These are phyloP conservation scores for Globisporangium recalcitrans DNA, from an alignment of 352 stramenopile genomes.

Conservation along the genomic window DNA sequence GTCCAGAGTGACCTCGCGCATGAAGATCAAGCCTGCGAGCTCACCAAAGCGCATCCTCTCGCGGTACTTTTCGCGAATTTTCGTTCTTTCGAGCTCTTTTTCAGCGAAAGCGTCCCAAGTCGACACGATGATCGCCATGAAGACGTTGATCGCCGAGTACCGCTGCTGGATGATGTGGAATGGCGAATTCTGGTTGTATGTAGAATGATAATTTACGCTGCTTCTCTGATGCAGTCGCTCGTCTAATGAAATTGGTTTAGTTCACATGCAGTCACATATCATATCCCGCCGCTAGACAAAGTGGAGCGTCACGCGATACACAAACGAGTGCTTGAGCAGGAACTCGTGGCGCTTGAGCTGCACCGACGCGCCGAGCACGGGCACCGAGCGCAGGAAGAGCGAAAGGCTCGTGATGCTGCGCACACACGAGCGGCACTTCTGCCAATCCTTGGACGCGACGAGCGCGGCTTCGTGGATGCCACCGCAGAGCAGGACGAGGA, in stretches of 20 bases:
- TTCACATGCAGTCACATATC: slow-evolving; percentile 1
- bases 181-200: background rate
- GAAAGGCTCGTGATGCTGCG: slow-evolving; percentile 80
- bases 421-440: slow-evolving; percentile 66
- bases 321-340: slow-evolving; percentile 70
- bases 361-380: slow-evolving; percentile 57
- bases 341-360: slow-evolving; percentile 77
- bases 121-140: slow-evolving; percentile 75
- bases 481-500: slow-evolving; percentile 57
- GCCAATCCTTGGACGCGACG: slow-evolving; percentile 61
- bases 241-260: background rate
- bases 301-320: slow-evolving; percentile 76
- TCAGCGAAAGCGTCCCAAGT: slow-evolving; percentile 62
- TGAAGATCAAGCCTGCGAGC: slow-evolving; percentile 29
- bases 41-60: slow-evolving; percentile 34
- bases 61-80: slow-evolving; percentile 41
- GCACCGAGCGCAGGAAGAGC: slow-evolving; percentile 72
- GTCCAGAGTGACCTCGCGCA: slow-evolving; percentile 46
- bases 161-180: slow-evolving; percentile 43
- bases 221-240: background rate
- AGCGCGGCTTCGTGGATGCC: slow-evolving; percentile 51
- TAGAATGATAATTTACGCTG: slow-evolving; percentile 5
- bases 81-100: slow-evolving; percentile 40
- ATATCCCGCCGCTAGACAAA: slow-evolving; percentile 38
- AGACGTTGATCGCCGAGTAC: slow-evolving; percentile 53